Conservation (phyloP, 129 eudicot species). For the Oenanthe sinensis region DNA sequence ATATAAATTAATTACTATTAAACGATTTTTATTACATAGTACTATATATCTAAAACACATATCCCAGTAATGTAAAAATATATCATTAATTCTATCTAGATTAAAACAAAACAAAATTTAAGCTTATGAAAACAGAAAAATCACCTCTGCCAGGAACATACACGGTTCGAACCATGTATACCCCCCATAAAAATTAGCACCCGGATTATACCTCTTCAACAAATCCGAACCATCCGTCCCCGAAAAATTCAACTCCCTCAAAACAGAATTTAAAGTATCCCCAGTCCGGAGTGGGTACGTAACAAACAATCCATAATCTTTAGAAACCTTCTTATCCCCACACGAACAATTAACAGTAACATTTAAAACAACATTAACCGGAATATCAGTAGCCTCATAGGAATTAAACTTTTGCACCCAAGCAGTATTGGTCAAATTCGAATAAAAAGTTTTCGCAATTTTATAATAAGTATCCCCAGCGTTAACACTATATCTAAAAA, state of each 20-base stretch:
- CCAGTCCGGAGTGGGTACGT: conserved; percentile 60
- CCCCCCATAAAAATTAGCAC: conserved; percentile 36
- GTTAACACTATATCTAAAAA: conserved; percentile 26
- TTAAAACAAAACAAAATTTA: not conserved
- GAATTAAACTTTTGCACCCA: conserved; percentile 39
- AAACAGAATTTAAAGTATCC: conserved; percentile 42
- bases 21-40: not conserved
- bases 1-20: not conserved
- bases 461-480: conserved; percentile 34
- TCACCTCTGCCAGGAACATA: conserved; percentile 70
- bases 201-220: conserved; percentile 52
- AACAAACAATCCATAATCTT: conserved; percentile 69
- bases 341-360: conserved; percentile 65
- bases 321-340: conserved; percentile 45
- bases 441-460: conserved; percentile 32
- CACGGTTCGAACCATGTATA: too few species aligned
- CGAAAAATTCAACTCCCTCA: conserved; percentile 31
- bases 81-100: not conserved
- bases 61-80: too few species aligned
- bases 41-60: not conserved
- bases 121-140: not conserved
- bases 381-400: conserved; percentile 14
- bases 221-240: conserved; percentile 33
- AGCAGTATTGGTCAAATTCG: conserved; percentile 51
- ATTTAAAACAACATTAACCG: too few species aligned